Base-by-base conservation (phyloP, 2,329 filamentous ascomycete genomes). In the Cordyceps tenuipes region DNA sequence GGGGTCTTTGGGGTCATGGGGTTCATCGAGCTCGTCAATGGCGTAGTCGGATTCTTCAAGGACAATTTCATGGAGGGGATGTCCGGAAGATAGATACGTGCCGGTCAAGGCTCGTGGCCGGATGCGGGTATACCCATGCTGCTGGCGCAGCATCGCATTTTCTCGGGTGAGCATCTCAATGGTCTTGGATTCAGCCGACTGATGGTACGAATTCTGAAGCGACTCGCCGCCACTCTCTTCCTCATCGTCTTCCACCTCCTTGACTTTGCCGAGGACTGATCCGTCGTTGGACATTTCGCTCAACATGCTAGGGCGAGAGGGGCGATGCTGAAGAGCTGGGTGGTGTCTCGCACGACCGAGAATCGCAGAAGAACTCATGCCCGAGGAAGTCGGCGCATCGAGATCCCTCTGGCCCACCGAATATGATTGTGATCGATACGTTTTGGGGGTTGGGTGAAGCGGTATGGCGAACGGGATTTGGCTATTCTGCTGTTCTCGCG, bases 371-470 rank as follows among this genome's bases (percentile, higher is more conserved):
- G 79, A 71, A 60, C 72, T 75, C 70, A 80, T 73, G 2, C 73
- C 67, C 29, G 76, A 66, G 3, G 72, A 68, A 15, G 75, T 67
- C 3, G 74, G 68, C 1, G 74, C 74, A 61, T 93, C 89, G 1
- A 86, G 82, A 57, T 96, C 91, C 62, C 91, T 79, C 70, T 97
- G 92, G 5, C 92, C 92, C 52, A 96, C 93, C 0, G 93, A 97
- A 73, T 97, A 97, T 5, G 94, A 97, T 72, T 97, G 91, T 6
- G 94, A 99, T 48, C 94, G 87, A 67, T 96, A 94, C 1, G 90
- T 91, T 73, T 97, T 97, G 1, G 90, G 90, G 0, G 90, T 94
- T 0, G 93, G 91, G 64, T 96, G 90, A 21, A 96, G 79, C 4
- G 91, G 91, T 65, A 96, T 95, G 7, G 89, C 82, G 68, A 96